Evolutionary conservation across 495 filamentous ascomycete species (phyloP), one percentile per base, ranked within the genome.

Genomic region (Glarea lozoyensis): DNA sequence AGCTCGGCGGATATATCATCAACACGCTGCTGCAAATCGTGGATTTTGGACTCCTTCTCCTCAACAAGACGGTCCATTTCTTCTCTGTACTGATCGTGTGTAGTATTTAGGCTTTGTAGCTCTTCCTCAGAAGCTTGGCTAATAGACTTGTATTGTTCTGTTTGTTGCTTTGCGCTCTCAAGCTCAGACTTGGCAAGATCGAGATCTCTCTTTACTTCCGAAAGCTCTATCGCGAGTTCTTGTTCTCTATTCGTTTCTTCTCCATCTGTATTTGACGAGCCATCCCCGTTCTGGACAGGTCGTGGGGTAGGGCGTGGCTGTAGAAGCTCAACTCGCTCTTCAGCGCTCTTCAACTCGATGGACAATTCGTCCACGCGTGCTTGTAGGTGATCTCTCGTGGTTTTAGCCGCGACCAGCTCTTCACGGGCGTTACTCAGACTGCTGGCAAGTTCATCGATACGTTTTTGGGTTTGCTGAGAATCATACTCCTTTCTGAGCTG

Each of bases 121-220:
- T 89, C 86, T 37, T 97, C 89, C 56, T 99, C 90, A n/a, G 84
- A 78, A 12, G 76, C 70, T 54, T 88, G 84, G 51, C 84, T 86
- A 56, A 97, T 89, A n/a, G 76, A 73, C 54, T 85, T 88, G 67
- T 93, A 95, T 48, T 84, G 80, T 57, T 94, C 88, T 22, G 79
- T 80, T 50, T 93, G 79, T 22, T 75, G 70, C 59, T 84, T 86
- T 10, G 84, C 73, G 53, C 79, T 79, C 45, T 92, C 79, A 15
- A 96, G 68, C 46, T 96, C 86, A 19, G 72, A 73, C 49, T 73
- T 81, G 9, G 78, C 71, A 24, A 90, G 63, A 22, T 92, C 85
- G 15, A 96, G 68, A 47, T 86, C 80, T 40, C 82, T 80, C 58
- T 85, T 88, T 37, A 97, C 70, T 45, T 94, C 84, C 1, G 83